Base-by-base conservation (phyloP, 495 filamentous ascomycete species). In the Lentithecium fluviatile region DNA sequence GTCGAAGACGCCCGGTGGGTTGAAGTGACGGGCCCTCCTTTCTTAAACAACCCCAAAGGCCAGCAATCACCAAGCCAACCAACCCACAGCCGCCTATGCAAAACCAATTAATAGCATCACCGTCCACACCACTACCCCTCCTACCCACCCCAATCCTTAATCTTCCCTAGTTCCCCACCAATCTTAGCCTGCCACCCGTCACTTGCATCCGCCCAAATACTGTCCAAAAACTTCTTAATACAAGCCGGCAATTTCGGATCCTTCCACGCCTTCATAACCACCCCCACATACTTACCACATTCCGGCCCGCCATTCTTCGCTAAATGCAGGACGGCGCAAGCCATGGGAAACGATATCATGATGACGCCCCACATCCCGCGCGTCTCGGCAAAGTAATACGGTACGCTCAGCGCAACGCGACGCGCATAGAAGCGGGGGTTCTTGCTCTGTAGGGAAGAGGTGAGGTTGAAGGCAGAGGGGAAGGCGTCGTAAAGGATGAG, bases 171-270 rank as follows among this genome's bases (percentile, higher is more conserved):
- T n/a, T n/a, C n/a, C n/a, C n/a, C n/a, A n/a, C n/a, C n/a, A n/a
- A n/a, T n/a, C n/a, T n/a, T 20, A 10, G 15, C 21, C 4, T 32
- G 29, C 29, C 29, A 32, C 10, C 10, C 4, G 3, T 32, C 29
- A 32, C 29, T 32, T 10, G 29, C 29, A 5, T 15, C 40, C 15
- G 46, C 19, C 49, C 23, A 13, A 11, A 52, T 52, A 52, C 49
- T 52, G 7, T 13, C 21, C 49, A 52, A 34, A 37, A 52, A 52
- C 23, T 11, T 17, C 25, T 52, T 52, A 34, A 52, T 36, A 2
- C 23, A 2, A 32, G 2, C 7, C 24, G 49, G 49, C n/a, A 52
- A 11, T 4, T 52, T 32, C 2, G 23, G 24, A 37, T 37, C 21
- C 3, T 13, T 6, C 23, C 49, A 52, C 6, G 29, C 49, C 2